These are phyloP conservation scores for Flaveria floridana DNA, from an alignment of 140 eudicot species.

Conservation along the genomic window DNA sequence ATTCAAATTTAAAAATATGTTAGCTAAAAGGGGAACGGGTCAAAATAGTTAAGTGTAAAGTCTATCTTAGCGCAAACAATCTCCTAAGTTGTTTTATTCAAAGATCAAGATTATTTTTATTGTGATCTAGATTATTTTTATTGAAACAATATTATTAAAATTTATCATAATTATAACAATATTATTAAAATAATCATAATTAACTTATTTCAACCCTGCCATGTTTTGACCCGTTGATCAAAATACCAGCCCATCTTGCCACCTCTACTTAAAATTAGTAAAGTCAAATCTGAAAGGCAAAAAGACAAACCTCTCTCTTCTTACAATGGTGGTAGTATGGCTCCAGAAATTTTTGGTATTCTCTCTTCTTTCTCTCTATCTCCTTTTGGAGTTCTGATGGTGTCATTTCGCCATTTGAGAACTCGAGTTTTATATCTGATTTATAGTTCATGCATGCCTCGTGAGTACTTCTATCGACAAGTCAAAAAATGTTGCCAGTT, in stretches of 20 bases:
- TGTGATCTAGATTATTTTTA: not conserved
- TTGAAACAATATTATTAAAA: not conserved
- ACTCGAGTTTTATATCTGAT: conserved; percentile 52
- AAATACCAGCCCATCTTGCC: not conserved
- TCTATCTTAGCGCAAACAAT: not conserved
- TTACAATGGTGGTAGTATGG: conserved; percentile 51
- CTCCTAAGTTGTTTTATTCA: conserved; percentile 5
- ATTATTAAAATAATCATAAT: not conserved
- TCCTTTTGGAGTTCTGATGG: conserved; percentile 45
- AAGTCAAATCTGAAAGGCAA: not conserved
- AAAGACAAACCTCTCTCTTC: conserved; percentile 38
- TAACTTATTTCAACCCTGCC: not conserved
- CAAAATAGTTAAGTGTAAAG: not conserved
- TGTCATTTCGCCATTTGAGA: conserved; percentile 42
- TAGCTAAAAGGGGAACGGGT: not conserved
- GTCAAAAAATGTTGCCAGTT: not conserved
- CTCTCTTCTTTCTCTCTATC: conserved; percentile 49
- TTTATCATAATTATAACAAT: not conserved
- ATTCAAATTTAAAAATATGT: not conserved
- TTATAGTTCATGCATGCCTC: conserved; percentile 10
- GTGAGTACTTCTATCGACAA: conserved; percentile 9
- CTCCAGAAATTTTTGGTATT: conserved; percentile 38
- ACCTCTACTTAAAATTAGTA: not conserved
- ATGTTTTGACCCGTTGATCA: not conserved
- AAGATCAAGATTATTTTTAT: not conserved